Evolutionary conservation across 2,329 filamentous ascomycete species (phyloP), one percentile per base, ranked within the genome.

Genomic region (Didymella arachidicola): DNA sequence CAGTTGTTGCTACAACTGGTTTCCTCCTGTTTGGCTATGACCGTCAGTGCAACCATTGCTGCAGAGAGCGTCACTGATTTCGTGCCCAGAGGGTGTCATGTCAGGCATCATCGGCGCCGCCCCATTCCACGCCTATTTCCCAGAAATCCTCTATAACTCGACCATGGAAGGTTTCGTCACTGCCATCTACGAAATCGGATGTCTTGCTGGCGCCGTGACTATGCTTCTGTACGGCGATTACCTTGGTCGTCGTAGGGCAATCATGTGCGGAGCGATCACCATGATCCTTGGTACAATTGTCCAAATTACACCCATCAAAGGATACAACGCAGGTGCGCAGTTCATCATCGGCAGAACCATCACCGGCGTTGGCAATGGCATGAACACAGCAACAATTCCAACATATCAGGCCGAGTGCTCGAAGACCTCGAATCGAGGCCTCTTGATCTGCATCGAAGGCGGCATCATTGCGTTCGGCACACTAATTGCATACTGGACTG

Each of bases 361-460:
- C 48, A 84, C 83, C 18, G 83, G 83, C 52, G 70, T 85, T 19
- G 83, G 83, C 6, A 85, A 84, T 59, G 83, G 83, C 19, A 83
- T 85, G 74, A 85, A 85, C 71, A 84, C 82, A 3, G 80, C 79
- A 0, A 84, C 82, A 0, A 83, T 84, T 30, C 83, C 82, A 2
- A 83, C 81, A 6, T 85, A 83, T 64, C 82, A 84, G 72, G 81
- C 82, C 7, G 82, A 84, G 64, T 84, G 81, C 45, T 82, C 81
- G 4, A 79, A 77, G 55, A 82, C 84, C 0, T 82, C 81, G 65
- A 87, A 86, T 72, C 82, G 86, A 63, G 86, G 86, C 63, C 80
- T 86, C 32, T 74, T 87, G 53, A 87, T 87, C 65, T 87, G 85
- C 71, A 85, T 87, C 46, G 84, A 81, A 68, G 83, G 80, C 65